Base-by-base conservation (phyloP, 148 eudicot genomes). In the Rhododendron ovatum region DNA sequence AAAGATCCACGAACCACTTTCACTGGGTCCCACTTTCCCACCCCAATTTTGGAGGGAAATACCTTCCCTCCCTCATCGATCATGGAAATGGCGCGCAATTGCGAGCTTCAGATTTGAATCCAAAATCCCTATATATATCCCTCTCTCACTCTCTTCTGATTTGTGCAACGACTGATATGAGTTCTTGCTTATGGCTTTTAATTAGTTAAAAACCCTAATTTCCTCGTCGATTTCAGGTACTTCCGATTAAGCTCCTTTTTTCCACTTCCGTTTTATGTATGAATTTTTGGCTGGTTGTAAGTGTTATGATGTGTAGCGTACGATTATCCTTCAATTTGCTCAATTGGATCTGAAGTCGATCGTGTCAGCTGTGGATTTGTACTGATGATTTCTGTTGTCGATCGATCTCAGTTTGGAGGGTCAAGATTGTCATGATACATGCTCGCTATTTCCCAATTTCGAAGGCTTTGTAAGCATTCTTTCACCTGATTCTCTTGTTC, bases 401-500 rank as follows among this genome's bases (percentile, higher is more conserved):
- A 71, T 17, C 5, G 48, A 39, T 83, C n/a, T 45, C 59, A 45
- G 41, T 65, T 61, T 41, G 35, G 30, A 82, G 48, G 50, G 15
- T 63, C 50, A 53, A 39, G 51, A 65, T 51, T 83, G 39, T 43
- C 59, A 83, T 83, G 85, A 83, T 30, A 67, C 41, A 67, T 83
- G 78, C 61, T 67, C 48, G 26, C 24, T 45, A 8, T 83, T 67
- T 83, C 85, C 24, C 85, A 67, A 18, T 41, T 65, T 43, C 77
- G 11, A 83, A 41, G 76, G 84, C 78, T 26, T 43, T 83, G 85
- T 83, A 67, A 83, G 85, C 73, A 5, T 15, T 28, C 45, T 81
- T 61, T 22, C 48, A 75, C 51, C 26, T 41, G 22, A 12, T 22
- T 37, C 75, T 41, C 15, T n/a, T 61, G 50, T 22, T 82, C 10